Evolutionary conservation across 2,329 filamentous ascomycete genomes (phyloP).

Genomic region (Hymenoscyphus albidus): DNA sequence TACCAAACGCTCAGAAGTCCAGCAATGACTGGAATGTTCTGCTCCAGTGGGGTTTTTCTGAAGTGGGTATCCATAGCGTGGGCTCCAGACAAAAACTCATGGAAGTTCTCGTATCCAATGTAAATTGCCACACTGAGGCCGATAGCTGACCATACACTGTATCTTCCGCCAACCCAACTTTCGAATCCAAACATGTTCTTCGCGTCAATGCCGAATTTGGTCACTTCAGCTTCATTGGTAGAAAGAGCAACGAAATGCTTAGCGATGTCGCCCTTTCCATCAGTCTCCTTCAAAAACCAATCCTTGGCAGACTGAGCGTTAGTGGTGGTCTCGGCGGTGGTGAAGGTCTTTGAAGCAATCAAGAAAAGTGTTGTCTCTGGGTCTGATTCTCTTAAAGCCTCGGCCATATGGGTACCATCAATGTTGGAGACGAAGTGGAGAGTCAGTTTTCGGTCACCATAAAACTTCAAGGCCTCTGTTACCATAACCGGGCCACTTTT

Average conservation of each 20-base stretch:
- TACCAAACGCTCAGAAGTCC: conserved; percentile 98
- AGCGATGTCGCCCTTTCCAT: conserved; percentile 77
- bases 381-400: conserved; percentile 83
- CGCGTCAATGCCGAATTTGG: conserved; percentile 97
- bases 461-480: conserved; percentile 93
- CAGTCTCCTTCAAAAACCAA: conserved; percentile 87
- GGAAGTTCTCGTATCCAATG: conserved; percentile 96
- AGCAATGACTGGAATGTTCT: conserved; percentile 92
- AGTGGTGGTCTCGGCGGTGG: conserved; percentile 92
- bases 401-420: conserved; percentile 94
- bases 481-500: conserved; percentile 94
- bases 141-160: conserved; percentile 99
- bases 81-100: conserved; percentile 89
- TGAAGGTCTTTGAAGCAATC: conserved; percentile 98
- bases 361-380: conserved; percentile 99
- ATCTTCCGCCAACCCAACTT: conserved; percentile 96
- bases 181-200: conserved; percentile 99
- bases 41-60: conserved; percentile 78
- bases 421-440: conserved; percentile 99
- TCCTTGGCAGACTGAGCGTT: conserved; percentile 96
- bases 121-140: conserved; percentile 91
- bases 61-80: conserved; percentile 99
- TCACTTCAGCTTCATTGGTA: conserved; percentile 91
- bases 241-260: conserved; percentile 99
- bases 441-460: conserved; percentile 79